phyloP scores from a whole-genome alignment of 495 filamentous ascomycete genomes.

The Hyaloscypha hepaticicola region DNA sequence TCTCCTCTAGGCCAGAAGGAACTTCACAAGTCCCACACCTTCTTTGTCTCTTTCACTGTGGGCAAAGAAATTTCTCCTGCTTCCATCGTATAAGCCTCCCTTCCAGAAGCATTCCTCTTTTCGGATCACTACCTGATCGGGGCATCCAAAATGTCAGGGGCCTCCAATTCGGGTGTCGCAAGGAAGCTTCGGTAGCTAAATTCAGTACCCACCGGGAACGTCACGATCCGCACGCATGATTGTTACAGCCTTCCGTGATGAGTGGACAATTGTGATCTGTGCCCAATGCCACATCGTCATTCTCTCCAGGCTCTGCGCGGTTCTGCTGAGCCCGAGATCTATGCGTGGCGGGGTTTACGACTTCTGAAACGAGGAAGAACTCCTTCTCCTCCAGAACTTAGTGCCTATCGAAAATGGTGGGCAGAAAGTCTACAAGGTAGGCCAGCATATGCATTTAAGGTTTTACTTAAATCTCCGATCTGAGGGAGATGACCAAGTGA shows the following conservation, averaged over 20 bases:
- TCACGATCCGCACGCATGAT: constrained; percentile 4
- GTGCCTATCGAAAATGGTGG: neutral
- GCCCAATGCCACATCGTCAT: constrained; percentile 4
- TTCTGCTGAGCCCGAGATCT: neutral
- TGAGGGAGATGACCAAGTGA: neutral
- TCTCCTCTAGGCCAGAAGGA: neutral
- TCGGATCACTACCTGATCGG: neutral
- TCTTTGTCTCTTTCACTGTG: neutral
- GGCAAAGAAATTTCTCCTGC: neutral
- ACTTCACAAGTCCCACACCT: neutral
- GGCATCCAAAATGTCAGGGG: neutral
- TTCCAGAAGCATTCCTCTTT: constrained; percentile 1
- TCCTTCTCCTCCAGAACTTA: neutral
- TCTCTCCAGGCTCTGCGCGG: neutral
- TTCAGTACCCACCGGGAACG: neutral
- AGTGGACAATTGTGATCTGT: neutral
- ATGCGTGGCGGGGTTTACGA: constrained; percentile 2
- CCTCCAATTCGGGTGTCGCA: constrained; percentile 1
- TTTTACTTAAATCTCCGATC: neutral
- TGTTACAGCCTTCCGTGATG: neutral
- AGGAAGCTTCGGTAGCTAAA: neutral
- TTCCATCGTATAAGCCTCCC: constrained; percentile 1
- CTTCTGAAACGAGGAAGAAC: constrained; percentile 1
- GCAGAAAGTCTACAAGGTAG: constrained; percentile 9
- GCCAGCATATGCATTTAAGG: neutral